Evolutionary conservation across 768 basidiomycete species (phyloP).

Genomic region (Leccinum truebloodii): DNA sequence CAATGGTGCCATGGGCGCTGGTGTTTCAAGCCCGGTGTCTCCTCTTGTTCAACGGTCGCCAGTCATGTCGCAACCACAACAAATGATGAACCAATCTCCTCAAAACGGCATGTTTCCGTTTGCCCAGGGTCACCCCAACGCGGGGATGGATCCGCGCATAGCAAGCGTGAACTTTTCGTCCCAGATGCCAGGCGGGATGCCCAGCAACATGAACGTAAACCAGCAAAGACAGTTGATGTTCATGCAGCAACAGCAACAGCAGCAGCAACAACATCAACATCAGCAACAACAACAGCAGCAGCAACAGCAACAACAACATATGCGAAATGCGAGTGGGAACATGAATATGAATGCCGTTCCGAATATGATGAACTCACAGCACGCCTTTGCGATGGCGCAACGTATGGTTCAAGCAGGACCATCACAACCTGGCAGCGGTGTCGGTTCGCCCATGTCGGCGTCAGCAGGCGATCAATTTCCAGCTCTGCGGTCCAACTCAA

Average conservation of each 20-base stretch:
- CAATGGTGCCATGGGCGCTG: constrained; percentile 25
- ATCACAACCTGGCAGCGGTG: constrained; percentile 28
- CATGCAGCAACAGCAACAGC: constrained; percentile 34
- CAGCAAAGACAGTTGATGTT: constrained; percentile 51
- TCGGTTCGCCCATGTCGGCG: constrained; percentile 46
- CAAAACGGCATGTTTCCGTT: constrained; percentile 37
- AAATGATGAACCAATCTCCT: constrained; percentile 27
- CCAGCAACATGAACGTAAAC: constrained; percentile 28
- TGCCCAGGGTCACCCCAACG: constrained; percentile 23
- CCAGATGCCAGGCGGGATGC: constrained; percentile 33
- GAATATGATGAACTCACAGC: constrained; percentile 37
- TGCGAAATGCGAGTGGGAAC: constrained; percentile 29
- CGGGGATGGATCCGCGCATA: constrained; percentile 35
- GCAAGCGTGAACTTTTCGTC: constrained; percentile 28
- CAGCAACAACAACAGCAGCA: not conserved
- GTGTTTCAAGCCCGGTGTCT: constrained; percentile 31
- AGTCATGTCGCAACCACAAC: constrained; percentile 29
- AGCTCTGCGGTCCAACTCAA: constrained; percentile 54
- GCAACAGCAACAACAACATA: constrained; percentile 30
- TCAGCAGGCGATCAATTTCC: constrained; percentile 45
- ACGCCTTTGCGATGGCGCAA: constrained; percentile 42
- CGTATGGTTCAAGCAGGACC: constrained; percentile 44
- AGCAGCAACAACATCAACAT: not conserved
- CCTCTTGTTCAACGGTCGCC: constrained; percentile 32
- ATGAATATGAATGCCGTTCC: constrained; percentile 27